Evolutionary conservation across 345 rosid species (phyloP).

Genomic region (Lagerstroemia speciosa): DNA sequence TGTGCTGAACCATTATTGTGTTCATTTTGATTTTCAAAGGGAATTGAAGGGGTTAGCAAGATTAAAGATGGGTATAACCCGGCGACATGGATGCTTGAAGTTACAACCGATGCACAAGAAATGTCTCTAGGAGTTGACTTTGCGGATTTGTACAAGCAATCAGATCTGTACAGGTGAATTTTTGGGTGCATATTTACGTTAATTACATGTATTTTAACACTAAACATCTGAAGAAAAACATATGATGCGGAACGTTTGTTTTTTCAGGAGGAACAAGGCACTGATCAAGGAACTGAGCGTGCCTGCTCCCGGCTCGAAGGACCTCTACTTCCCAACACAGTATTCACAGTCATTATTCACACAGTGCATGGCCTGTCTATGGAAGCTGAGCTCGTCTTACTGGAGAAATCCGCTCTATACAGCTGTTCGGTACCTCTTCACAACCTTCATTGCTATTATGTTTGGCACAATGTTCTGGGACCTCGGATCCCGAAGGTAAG

Average conservation of each 20-base stretch:
- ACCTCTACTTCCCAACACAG: slow-evolving; percentile 28
- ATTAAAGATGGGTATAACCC: slow-evolving; percentile 39
- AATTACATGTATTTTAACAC: too few species aligned
- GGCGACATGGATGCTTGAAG: slow-evolving; percentile 49
- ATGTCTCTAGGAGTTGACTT: slow-evolving; percentile 23
- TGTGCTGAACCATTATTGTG: too few species aligned
- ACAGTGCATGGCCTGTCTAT: slow-evolving; percentile 31
- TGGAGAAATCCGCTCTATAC: slow-evolving; percentile 35
- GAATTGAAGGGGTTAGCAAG: slow-evolving; percentile 28
- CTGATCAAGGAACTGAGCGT: slow-evolving; percentile 22
- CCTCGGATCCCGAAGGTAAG: slow-evolving; percentile 24
- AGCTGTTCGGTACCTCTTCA: slow-evolving; percentile 23
- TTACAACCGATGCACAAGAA: slow-evolving; percentile 24
- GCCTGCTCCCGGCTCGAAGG: slow-evolving; percentile 23
- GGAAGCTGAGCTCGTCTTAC: slow-evolving; percentile 39
- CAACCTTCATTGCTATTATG: slow-evolving; percentile 17
- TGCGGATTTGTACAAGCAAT: slow-evolving; percentile 21
- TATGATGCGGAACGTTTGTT: too few species aligned
- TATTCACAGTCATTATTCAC: slow-evolving; percentile 22
- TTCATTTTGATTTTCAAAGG: neutral
- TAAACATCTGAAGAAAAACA: too few species aligned
- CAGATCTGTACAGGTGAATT: slow-evolving; percentile 10
- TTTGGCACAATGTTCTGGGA: slow-evolving; percentile 31
- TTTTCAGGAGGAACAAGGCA: slow-evolving; percentile 38
- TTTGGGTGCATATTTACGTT: too few species aligned